Evolutionary conservation across 352 stramenopile species (phyloP), one percentile per base, ranked within the genome.

Genomic region (Globisporangium canariense): DNA sequence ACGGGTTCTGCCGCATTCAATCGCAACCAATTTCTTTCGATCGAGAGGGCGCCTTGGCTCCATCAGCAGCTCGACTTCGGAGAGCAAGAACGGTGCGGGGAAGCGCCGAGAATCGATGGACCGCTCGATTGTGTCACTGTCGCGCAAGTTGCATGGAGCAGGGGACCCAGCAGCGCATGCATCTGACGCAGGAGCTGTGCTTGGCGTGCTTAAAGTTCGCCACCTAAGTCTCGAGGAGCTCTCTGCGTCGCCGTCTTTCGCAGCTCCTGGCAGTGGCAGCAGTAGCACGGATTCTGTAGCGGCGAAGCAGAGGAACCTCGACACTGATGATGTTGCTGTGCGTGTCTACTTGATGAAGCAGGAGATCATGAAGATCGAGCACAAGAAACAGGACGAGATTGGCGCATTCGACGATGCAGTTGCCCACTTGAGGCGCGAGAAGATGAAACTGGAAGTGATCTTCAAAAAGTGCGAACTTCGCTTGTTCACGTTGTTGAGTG

Each of bases 381-480:
- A 73, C 16, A 93, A 93, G 47, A 83, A 83, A 9, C 69, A 70
- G 16, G 77, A 88, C 10, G 77, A 91, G 40, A 72, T 97, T 13
- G 51, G 62, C 1, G 83, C 83, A 2, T 97, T 98, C 65, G 91
- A 97, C 64, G 85, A 81, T 6, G 88, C 88, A 16, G 73, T 98
- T n/a, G 88, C 88, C n/a, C 77, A 96, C 47, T 78, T 98, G 22
- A 83, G 93, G 3, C 68, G 77, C 18, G 93, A 98, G 60, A 88
- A 93, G 63, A 79, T 97, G 68, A 64, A 75, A 2, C 74, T 98
- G 10, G 85, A 88, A n/a, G 78, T 91, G n/a, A 74, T 89, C 28
- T 91, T 98, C 54, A 97, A 97, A 68, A 79, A 89, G 54, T 84
- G 79, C 14, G 93, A 98, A 69, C 75, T 98, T 20, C 88, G 86